Percentiles rank a stretch among this genome's conserved stretches.
Evolutionary conservation across 75 land plant species (phyloP).

Genomic region (Larix kaempferi): DNA sequence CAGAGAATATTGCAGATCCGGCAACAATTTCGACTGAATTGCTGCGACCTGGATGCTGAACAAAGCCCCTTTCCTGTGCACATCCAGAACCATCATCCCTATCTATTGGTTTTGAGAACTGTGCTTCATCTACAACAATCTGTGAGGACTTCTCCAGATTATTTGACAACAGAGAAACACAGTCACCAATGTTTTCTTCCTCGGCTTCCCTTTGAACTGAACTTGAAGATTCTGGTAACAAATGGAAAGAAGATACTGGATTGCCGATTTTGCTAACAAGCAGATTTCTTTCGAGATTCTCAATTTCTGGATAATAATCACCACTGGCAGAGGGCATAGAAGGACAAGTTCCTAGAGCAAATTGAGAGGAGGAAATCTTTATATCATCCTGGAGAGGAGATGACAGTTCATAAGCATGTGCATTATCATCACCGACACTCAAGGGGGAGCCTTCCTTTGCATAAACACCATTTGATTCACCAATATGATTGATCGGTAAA

Average conservation of each 20-base stretch:
- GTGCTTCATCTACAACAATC: neutral
- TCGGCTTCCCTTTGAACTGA: neutral
- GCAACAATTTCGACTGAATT: neutral
- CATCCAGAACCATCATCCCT: slow-evolving; percentile 8
- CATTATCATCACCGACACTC: slow-evolving; percentile 5
- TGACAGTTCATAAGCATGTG: slow-evolving; percentile 3
- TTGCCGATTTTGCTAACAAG: neutral
- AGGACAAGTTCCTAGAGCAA: neutral
- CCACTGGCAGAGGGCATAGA: neutral
- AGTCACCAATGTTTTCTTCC: neutral
- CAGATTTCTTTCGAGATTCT: neutral
- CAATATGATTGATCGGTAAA: neutral
- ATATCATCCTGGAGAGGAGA: neutral
- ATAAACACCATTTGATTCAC: neutral
- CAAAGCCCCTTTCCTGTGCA: neutral
- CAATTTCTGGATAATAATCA: neutral
- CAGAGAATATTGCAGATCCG: neutral
- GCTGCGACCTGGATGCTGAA: neutral
- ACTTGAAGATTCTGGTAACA: slow-evolving; percentile 3
- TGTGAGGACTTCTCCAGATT: neutral
- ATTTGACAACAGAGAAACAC: neutral
- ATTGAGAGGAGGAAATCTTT: neutral
- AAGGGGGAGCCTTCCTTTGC: neutral
- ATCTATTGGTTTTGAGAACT: slow-evolving; percentile 1
- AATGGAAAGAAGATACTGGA: neutral